Percentiles rank a stretch among this genome's conserved stretches.
These are phyloP conservation scores for Penicillium fuscoglaucum DNA, from an alignment of 2,329 filamentous ascomycete species.

Conservation along the genomic window DNA sequence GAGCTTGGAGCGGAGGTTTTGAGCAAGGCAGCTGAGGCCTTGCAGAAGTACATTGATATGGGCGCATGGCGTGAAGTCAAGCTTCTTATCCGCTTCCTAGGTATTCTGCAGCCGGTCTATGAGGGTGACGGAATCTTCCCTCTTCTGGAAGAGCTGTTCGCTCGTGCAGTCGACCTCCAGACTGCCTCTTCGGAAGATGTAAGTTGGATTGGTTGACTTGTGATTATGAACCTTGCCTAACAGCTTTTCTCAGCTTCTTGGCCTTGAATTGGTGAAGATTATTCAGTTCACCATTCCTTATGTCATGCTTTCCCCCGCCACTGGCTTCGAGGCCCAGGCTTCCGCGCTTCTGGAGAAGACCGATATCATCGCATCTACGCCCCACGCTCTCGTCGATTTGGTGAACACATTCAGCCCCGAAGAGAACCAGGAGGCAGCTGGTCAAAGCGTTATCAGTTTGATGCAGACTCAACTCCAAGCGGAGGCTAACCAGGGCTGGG, in stretches of 20 bases:
- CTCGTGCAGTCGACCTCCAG: constrained; percentile 86
- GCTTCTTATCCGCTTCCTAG: constrained; percentile 82
- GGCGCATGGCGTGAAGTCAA: constrained; percentile 92
- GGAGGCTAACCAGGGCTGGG: constrained; percentile 74
- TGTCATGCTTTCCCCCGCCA: constrained; percentile 71
- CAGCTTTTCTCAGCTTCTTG: constrained; percentile 52
- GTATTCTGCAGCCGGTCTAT: constrained; percentile 77
- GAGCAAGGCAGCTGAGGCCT: constrained; percentile 57
- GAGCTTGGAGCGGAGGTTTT: constrained; percentile 74
- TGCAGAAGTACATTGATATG: constrained; percentile 66
- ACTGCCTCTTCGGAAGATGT: constrained; percentile 92
- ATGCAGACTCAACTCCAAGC: constrained; percentile 81
- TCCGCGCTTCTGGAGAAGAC: constrained; percentile 85
- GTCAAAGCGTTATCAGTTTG: constrained; percentile 73
- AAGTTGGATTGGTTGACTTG: constrained; percentile 40
- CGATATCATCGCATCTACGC: constrained; percentile 87
- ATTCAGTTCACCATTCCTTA: constrained; percentile 95
- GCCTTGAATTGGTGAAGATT: constrained; percentile 89
- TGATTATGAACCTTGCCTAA: constrained; percentile 15
- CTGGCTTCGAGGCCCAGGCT: constrained; percentile 70
- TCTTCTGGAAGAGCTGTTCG: constrained; percentile 85
- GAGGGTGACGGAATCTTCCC: constrained; percentile 84
- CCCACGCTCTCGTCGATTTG: constrained; percentile 77
- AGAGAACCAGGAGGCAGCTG: constrained; percentile 60
- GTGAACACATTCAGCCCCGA: constrained; percentile 78